A percentile compares a stretch with the other conserved stretches of the same genome.
These are phyloP conservation scores for Euphorbia peplus DNA, from an alignment of 345 rosid genomes.

Conservation along the genomic window DNA sequence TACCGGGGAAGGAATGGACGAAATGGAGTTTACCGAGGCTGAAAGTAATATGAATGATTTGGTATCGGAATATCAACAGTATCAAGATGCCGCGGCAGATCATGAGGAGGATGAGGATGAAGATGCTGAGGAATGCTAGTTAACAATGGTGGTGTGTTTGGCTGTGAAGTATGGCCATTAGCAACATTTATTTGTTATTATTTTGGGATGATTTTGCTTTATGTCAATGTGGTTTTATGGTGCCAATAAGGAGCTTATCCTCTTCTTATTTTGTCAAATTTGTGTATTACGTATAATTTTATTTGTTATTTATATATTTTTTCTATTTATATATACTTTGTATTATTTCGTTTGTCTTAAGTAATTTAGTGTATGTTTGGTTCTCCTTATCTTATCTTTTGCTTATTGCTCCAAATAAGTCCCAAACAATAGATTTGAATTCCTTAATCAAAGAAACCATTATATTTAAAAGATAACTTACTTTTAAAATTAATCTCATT, in stretches of 20 bases:
- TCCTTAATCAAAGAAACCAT: too few species aligned
- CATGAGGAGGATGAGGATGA: slow-evolving; percentile 54
- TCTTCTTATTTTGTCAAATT: too few species aligned
- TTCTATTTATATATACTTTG: background rate
- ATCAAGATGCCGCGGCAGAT: slow-evolving; percentile 73
- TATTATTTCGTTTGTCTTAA: too few species aligned
- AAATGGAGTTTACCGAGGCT: slow-evolving; percentile 93
- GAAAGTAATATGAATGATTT: slow-evolving; percentile 91
- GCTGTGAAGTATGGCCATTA: slow-evolving; percentile 6
- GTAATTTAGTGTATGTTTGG: too few species aligned
- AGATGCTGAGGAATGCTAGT: slow-evolving; percentile 34
- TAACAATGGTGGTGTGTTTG: slow-evolving; percentile 13
- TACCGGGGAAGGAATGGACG: slow-evolving; percentile 95
- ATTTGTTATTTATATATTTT: too few species aligned
- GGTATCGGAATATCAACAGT: slow-evolving; percentile 87
- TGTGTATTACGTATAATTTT: background rate
- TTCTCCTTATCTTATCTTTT: too few species aligned
- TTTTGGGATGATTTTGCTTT: background rate
- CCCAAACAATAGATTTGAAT: too few species aligned
- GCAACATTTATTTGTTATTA: background rate
- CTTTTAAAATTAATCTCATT: too few species aligned
- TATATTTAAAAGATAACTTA: too few species aligned
- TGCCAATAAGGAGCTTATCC: slow-evolving; percentile 26
- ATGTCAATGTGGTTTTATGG: slow-evolving; percentile 1
- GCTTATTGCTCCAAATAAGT: too few species aligned